These are phyloP conservation scores for Solanum paucissectum DNA, from an alignment of 257 asterid genomes.

Conservation along the genomic window DNA sequence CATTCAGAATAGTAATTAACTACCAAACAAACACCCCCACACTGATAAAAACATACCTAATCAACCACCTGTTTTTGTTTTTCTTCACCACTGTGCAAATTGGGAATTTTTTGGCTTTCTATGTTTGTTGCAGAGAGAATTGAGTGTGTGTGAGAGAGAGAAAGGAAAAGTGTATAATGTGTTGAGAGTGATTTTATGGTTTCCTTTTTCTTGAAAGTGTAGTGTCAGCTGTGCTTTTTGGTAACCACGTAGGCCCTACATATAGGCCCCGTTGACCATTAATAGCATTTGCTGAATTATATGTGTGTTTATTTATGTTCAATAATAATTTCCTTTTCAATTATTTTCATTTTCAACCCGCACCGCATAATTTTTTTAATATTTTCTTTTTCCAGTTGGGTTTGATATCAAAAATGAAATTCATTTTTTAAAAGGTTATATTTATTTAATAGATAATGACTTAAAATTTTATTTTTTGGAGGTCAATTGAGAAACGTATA, in stretches of 20 bases:
- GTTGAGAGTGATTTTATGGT: background rate
- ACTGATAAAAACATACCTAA: background rate
- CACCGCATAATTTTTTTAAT: too few relatives aligned
- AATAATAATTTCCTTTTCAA: background rate
- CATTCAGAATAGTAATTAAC: background rate
- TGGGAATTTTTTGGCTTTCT: background rate
- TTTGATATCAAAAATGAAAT: too few relatives aligned
- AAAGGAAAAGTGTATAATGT: background rate
- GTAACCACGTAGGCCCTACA: background rate
- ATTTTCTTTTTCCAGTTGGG: too few relatives aligned
- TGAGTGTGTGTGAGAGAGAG: background rate
- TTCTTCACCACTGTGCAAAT: background rate
- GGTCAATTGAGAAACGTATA: too few relatives aligned
- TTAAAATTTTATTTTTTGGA: too few relatives aligned
- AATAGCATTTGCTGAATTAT: background rate
- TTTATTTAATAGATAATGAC: too few relatives aligned
- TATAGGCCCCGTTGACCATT: conserved; percentile 1
- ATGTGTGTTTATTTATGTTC: background rate
- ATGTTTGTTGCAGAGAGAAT: conserved; percentile 1
- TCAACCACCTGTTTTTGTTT: background rate
- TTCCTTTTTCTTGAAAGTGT: background rate
- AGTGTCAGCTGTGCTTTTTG: background rate
- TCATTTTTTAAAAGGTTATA: too few relatives aligned
- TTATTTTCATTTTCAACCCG: too few relatives aligned
- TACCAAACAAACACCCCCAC: background rate